Evolutionary conservation across 2,329 filamentous ascomycete species (phyloP).

Genomic region (Zymoseptoria pseudotritici): DNA sequence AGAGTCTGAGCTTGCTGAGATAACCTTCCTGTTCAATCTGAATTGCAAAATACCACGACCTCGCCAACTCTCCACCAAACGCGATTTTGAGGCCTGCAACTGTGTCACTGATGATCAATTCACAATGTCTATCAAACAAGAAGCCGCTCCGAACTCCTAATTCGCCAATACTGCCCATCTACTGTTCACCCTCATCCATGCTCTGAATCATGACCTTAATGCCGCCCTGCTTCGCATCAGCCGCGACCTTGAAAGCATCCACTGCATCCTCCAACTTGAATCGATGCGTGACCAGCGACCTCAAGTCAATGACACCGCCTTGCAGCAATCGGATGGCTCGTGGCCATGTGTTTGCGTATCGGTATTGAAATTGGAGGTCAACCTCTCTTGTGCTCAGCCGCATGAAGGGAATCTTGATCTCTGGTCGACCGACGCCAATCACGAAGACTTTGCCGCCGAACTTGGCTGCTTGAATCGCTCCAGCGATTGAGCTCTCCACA

Average conservation of each 20-base stretch:
- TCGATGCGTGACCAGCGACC: conserved; percentile 78
- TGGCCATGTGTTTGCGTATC: conserved; percentile 95
- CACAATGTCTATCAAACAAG: not conserved
- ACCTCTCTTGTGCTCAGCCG: conserved; percentile 81
- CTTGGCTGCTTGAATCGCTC: conserved; percentile 82
- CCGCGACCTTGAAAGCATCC: conserved; percentile 81
- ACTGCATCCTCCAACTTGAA: conserved; percentile 79
- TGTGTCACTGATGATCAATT: not conserved
- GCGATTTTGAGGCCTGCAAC: not conserved
- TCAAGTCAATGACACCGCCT: conserved; percentile 74
- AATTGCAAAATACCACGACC: too few relatives aligned
- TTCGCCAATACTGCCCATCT: not conserved
- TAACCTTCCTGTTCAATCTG: too few relatives aligned
- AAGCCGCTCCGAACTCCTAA: not conserved
- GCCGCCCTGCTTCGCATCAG: conserved; percentile 82
- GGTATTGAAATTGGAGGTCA: conserved; percentile 93
- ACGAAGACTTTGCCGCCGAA: conserved; percentile 97
- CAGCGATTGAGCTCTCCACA: conserved; percentile 78
- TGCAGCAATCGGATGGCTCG: conserved; percentile 81
- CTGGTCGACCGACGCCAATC: conserved; percentile 89
- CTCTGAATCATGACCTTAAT: conserved; percentile 96
- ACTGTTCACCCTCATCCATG: conserved; percentile 33
- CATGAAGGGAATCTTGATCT: conserved; percentile 96
- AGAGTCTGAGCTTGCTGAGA: too few relatives aligned
- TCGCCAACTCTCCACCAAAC: not conserved